Evolutionary conservation across 169 alveolate genomes (phyloP).

Genomic region (Cryptosporidium sp.): DNA sequence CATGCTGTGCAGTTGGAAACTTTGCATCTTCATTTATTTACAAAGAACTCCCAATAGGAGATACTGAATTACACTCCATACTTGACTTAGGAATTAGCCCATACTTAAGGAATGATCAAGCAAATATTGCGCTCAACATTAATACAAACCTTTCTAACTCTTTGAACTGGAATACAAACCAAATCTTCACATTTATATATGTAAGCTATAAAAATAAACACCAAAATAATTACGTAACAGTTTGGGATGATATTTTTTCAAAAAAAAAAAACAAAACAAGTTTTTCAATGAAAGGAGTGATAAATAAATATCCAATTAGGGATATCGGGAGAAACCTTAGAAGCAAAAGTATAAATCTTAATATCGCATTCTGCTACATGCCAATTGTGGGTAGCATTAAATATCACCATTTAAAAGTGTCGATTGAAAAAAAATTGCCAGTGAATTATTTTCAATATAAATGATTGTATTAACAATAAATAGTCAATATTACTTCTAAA

Average conservation of each 20-base stretch:
- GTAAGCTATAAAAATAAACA: conserved; percentile 77
- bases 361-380: conserved; percentile 71
- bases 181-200: conserved; percentile 75
- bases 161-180: conserved; percentile 80
- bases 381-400: conserved; percentile 62
- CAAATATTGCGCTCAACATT: conserved; percentile 76
- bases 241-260: conserved; percentile 78
- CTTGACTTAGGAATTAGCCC: conserved; percentile 77
- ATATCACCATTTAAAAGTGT: conserved; percentile 10
- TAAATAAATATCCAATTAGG: conserved; percentile 59
- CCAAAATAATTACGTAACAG: conserved; percentile 73
- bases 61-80: conserved; percentile 62
- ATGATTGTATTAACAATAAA: background rate
- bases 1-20: conserved; percentile 76
- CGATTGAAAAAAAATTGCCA: conserved; percentile 8
- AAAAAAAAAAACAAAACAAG: background rate
- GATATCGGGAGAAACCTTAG: conserved; percentile 53
- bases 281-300: conserved; percentile 35
- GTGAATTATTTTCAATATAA: conserved; percentile 51
- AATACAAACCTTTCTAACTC: conserved; percentile 73
- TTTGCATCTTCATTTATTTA: conserved; percentile 74
- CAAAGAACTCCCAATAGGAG: conserved; percentile 47
- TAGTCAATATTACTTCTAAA: background rate
- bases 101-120: conserved; percentile 80
- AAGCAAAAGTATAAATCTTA: conserved; percentile 8